A percentile compares a stretch with the other conserved stretches of the same genome.
phyloP scores from a whole-genome alignment of 208 protist species.

The Phytomonas francai region DNA sequence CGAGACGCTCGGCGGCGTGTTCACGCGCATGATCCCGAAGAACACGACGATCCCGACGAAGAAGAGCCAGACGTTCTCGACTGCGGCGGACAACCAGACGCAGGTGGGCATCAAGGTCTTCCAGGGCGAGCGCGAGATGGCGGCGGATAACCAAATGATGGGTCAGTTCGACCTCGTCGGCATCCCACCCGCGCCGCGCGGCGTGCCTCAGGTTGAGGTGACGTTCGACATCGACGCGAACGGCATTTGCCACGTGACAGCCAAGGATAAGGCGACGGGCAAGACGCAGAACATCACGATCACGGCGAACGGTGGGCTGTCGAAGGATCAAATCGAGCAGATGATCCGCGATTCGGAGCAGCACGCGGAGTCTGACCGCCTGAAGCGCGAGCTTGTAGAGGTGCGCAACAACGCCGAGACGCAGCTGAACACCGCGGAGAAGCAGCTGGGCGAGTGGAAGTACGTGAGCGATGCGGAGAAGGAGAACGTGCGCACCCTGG shows the following conservation, averaged over 20 bases:
- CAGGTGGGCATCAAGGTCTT: slow-evolving; percentile 89
- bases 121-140: slow-evolving; percentile 93
- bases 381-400: slow-evolving; percentile 68
- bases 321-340: slow-evolving; percentile 74
- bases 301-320: slow-evolving; percentile 67
- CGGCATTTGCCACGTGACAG: slow-evolving; percentile 97
- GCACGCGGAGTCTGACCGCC: slow-evolving; percentile 68
- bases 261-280: slow-evolving; percentile 95
- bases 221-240: slow-evolving; percentile 98
- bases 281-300: slow-evolving; percentile 95
- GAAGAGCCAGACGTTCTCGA: slow-evolving; percentile 92
- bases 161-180: slow-evolving; percentile 92
- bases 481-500: slow-evolving; percentile 44
- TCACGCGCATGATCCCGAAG: slow-evolving; percentile 95
- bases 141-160: slow-evolving; percentile 92
- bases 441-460: slow-evolving; percentile 75
- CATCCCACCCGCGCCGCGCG: slow-evolving; percentile 89
- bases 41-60: slow-evolving; percentile 99
- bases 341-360: slow-evolving; percentile 84
- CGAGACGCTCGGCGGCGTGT: slow-evolving; percentile 95
- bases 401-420: slow-evolving; percentile 80
- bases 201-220: slow-evolving; percentile 94
- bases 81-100: slow-evolving; percentile 74
- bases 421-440: no score
- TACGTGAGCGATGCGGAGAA: slow-evolving; percentile 69